phyloP scores from a whole-genome alignment of 352 stramenopile genomes.

The Globisporangium canariense region DNA sequence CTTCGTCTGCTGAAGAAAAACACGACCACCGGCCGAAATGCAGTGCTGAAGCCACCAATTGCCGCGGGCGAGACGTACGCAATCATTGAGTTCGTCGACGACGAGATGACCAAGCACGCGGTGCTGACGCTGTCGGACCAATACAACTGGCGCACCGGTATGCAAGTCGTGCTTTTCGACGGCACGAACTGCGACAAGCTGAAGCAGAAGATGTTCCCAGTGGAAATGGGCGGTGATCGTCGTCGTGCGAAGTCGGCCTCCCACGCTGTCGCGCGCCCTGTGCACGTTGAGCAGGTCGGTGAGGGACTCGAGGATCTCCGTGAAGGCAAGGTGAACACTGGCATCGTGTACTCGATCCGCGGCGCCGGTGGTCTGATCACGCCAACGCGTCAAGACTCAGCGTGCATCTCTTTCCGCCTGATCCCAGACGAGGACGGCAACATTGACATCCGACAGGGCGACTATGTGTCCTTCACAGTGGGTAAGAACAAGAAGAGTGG shows the following conservation, averaged over 20 bases:
- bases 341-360: conserved; percentile 85
- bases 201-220: conserved; percentile 89
- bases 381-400: conserved; percentile 76
- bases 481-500: conserved; percentile 90
- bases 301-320: conserved; percentile 82
- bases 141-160: conserved; percentile 85
- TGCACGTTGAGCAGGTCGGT: conserved; percentile 81
- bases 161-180: conserved; percentile 88
- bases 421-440: conserved; percentile 86
- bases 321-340: conserved; percentile 86
- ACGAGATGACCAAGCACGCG: conserved; percentile 88
- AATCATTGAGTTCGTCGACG: conserved; percentile 88
- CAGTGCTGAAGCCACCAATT: conserved; percentile 85
- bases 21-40: conserved; percentile 81
- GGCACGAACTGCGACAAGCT: conserved; percentile 86
- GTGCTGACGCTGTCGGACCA: conserved; percentile 84
- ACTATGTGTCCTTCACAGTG: conserved; percentile 88
- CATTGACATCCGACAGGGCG: conserved; percentile 78
- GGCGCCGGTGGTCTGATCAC: conserved; percentile 81
- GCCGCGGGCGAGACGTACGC: conserved; percentile 84
- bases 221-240: conserved; percentile 67
- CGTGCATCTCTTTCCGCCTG: conserved; percentile 85
- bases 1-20: conserved; percentile 88
- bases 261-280: conserved; percentile 51
- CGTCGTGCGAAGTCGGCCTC: conserved; percentile 80